Evolutionary conservation across 139 green algal genomes (phyloP).

Genomic region (Nannochloris sp.): DNA sequence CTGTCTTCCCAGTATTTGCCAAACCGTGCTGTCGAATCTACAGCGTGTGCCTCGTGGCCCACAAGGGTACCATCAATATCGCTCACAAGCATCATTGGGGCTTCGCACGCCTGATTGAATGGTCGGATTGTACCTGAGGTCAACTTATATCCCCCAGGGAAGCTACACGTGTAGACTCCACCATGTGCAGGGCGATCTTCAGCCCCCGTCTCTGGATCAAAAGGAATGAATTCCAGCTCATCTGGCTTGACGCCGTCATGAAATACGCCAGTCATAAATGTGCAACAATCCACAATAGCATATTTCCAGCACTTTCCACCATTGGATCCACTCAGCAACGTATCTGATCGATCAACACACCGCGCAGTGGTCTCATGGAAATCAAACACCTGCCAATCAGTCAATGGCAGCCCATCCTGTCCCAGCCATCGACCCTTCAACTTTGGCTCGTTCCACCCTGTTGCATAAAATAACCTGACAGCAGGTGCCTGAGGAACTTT

Average conservation of each 20-base stretch:
- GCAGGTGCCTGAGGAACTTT: constrained; percentile 26
- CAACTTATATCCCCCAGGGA: constrained; percentile 53
- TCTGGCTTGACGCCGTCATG: constrained; percentile 2
- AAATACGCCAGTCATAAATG: neutral
- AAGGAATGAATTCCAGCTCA: constrained; percentile 35
- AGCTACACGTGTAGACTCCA: constrained; percentile 31
- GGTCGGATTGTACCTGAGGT: constrained; percentile 38
- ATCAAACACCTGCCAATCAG: constrained; percentile 14
- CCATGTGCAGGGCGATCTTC: constrained; percentile 23
- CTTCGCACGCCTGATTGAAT: constrained; percentile 37
- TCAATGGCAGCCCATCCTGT: constrained; percentile 24
- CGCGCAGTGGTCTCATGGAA: constrained; percentile 9
- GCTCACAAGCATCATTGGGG: constrained; percentile 56
- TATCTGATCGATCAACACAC: neutral
- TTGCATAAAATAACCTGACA: constrained; percentile 49
- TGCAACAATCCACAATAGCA: neutral
- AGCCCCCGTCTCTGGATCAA: constrained; percentile 12
- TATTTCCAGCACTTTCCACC: neutral
- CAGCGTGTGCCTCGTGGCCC: constrained; percentile 34
- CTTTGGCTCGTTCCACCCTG: constrained; percentile 36
- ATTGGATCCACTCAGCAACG: neutral
- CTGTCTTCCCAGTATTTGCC: constrained; percentile 67
- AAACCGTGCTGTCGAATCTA: constrained; percentile 45
- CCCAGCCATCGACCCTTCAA: constrained; percentile 19
- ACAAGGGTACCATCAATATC: constrained; percentile 89